Evolutionary conservation across 306 rosid genomes (phyloP).

Genomic region (Pachyrhizus erosus): DNA sequence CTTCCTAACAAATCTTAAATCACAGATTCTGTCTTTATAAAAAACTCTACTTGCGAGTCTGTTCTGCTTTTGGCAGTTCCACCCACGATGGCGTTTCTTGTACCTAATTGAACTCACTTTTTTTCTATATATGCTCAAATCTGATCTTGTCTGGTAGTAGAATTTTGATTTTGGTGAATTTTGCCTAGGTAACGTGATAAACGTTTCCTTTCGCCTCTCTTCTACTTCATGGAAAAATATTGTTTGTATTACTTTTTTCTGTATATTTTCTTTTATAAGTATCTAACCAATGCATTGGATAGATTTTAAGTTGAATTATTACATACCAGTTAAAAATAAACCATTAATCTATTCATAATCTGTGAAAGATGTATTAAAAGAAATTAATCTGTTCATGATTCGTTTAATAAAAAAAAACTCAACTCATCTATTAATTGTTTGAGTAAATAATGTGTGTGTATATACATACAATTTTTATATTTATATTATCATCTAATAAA

Average conservation of each 20-base stretch:
- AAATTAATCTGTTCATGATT: background rate
- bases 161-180: background rate
- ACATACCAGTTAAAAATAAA: background rate
- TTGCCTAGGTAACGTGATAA: background rate
- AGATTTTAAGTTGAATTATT: background rate
- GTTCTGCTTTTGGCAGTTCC: conserved; percentile 22
- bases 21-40: conserved; percentile 8
- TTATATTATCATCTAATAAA: no score
- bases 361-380: background rate
- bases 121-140: background rate
- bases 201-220: background rate
- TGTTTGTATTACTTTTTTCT: background rate
- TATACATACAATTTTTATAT: no score
- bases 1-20: background rate
- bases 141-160: background rate
- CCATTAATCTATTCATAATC: background rate
- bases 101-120: conserved; percentile 5
- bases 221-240: background rate
- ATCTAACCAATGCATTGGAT: background rate
- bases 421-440: background rate
- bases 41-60: conserved; percentile 18
- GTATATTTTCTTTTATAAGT: background rate
- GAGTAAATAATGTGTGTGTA: no score
- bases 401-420: background rate
- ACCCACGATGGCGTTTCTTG: background rate